A percentile compares a stretch with the other conserved stretches of the same genome.
phyloP scores from a whole-genome alignment of 495 filamentous ascomycete genomes.

The Umbilicaria muhlenbergii region DNA sequence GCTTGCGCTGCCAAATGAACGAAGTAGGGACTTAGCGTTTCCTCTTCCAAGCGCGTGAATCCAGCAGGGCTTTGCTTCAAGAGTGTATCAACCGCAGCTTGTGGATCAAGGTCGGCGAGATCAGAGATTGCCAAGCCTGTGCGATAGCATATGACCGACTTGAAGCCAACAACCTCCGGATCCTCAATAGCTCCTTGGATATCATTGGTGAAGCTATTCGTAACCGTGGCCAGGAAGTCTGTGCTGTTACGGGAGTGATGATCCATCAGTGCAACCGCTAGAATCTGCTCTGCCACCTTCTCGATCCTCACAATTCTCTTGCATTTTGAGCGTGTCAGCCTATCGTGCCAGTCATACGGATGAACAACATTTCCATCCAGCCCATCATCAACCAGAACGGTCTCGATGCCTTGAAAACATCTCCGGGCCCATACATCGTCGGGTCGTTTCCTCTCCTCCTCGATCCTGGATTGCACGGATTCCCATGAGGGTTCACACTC shows the following conservation, averaged over 20 bases:
- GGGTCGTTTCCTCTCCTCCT: conserved; percentile 35
- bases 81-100: conserved; percentile 5
- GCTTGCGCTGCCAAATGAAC: conserved; percentile 38
- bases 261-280: conserved; percentile 29
- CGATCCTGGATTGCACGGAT: conserved; percentile 43
- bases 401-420: conserved; percentile 63
- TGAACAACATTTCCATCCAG: conserved; percentile 43
- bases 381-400: conserved; percentile 67
- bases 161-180: conserved; percentile 65
- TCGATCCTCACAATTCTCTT: conserved; percentile 79
- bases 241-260: conserved; percentile 5
- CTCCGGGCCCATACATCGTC: conserved; percentile 40
- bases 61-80: conserved; percentile 18
- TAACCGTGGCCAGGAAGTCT: conserved; percentile 21
- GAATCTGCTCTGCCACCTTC: conserved; percentile 48
- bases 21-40: conserved; percentile 47
- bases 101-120: conserved; percentile 5
- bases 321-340: conserved; percentile 41
- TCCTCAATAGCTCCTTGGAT: conserved; percentile 42
- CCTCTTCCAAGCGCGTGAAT: conserved; percentile 37
- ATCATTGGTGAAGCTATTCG: conserved; percentile 26
- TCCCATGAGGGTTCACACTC: conserved; percentile 43
- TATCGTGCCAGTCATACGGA: conserved; percentile 53
- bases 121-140: conserved; percentile 47
- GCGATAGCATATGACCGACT: conserved; percentile 73